Evolutionary conservation across 192 early-diverging fungal species (phyloP).

Genomic region (Linnemannia exigua): DNA sequence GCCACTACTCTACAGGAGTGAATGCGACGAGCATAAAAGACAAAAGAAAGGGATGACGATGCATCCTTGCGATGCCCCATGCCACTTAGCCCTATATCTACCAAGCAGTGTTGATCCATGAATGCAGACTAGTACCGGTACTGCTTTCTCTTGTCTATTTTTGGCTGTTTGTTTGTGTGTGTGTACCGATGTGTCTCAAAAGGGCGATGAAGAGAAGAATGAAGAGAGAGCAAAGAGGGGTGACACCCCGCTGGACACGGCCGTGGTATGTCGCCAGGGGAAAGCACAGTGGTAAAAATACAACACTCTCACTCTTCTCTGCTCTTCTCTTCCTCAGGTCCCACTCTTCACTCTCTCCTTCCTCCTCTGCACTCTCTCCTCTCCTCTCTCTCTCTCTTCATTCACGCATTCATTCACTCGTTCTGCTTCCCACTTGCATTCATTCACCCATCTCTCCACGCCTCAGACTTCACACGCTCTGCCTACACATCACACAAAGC

Average conservation of each 20-base stretch:
- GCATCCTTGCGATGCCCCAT: background rate
- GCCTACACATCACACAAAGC: background rate
- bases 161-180: too few relatives aligned
- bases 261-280: background rate
- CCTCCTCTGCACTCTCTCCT: background rate
- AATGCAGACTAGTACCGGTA: too few relatives aligned
- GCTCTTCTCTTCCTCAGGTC: background rate
- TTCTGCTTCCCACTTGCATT: background rate
- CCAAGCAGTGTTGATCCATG: too few relatives aligned
- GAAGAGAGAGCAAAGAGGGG: too few relatives aligned
- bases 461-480: background rate
- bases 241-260: too few relatives aligned
- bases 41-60: background rate
- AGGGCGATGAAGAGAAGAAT: background rate
- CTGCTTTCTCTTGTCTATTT: too few relatives aligned
- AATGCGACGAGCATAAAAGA: background rate
- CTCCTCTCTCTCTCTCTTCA: conserved; percentile 1
- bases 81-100: background rate
- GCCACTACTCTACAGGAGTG: too few relatives aligned
- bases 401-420: background rate
- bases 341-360: background rate
- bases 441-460: background rate
- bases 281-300: too few relatives aligned
- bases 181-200: background rate
- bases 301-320: background rate